Percentiles rank a stretch among this genome's conserved stretches.
Evolutionary conservation across 2,329 filamentous ascomycete species (phyloP).

Genomic region (Basipetospora chlamydospora): DNA sequence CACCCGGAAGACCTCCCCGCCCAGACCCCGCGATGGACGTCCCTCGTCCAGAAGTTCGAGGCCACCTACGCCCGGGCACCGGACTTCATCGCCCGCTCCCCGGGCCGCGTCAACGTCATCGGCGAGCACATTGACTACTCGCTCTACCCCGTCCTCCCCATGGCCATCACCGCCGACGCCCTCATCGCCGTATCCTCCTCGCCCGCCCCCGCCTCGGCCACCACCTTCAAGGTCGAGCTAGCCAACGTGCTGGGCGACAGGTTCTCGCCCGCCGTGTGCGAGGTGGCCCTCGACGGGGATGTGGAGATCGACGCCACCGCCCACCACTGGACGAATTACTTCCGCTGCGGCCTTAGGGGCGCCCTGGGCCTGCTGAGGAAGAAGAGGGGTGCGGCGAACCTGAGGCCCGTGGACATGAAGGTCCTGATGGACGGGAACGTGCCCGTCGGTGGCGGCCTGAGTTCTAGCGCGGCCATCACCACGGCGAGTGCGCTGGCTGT

Average conservation of each 20-base stretch:
- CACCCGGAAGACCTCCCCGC: conserved; percentile 52
- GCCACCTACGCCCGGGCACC: conserved; percentile 53
- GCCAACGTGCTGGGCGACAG: conserved; percentile 63
- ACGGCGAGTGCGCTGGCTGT: conserved; percentile 81
- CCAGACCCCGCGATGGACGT: conserved; percentile 63
- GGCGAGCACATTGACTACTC: conserved; percentile 99
- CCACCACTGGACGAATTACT: conserved; percentile 97
- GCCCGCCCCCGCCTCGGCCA: conserved; percentile 32
- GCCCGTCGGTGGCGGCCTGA: conserved; percentile 80
- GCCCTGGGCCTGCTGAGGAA: conserved; percentile 64
- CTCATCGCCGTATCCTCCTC: conserved; percentile 62
- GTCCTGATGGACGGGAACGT: conserved; percentile 85
- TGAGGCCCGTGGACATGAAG: conserved; percentile 63
- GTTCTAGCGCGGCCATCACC: conserved; percentile 86
- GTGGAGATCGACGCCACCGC: conserved; percentile 73
- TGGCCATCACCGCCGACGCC: conserved; percentile 85
- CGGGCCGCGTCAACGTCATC: conserved; percentile 93
- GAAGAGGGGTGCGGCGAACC: conserved; percentile 40
- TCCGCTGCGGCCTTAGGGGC: conserved; percentile 78
- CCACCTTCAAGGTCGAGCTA: conserved; percentile 56
- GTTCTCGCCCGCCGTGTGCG: conserved; percentile 64
- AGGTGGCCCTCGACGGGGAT: conserved; percentile 41
- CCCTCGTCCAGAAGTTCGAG: conserved; percentile 57
- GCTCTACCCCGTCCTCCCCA: conserved; percentile 86
- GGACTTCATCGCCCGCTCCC: conserved; percentile 76